These are phyloP conservation scores for Picea mariana DNA, from an alignment of 83 land plant species.

Conservation along the genomic window DNA sequence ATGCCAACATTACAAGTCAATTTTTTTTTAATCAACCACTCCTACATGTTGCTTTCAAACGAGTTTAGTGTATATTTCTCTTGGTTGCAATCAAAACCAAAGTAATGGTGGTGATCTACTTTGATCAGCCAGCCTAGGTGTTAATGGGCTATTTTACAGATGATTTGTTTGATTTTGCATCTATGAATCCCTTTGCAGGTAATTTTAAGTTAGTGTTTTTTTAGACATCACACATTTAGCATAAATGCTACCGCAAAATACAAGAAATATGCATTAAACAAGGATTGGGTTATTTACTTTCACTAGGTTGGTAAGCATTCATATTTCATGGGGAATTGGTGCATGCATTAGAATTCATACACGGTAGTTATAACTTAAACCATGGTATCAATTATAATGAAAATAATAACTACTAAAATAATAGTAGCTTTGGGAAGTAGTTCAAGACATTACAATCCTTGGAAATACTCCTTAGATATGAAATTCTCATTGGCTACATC, in stretches of 20 bases:
- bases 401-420: too few relatives aligned
- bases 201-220: background rate
- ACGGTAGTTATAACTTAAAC: too few relatives aligned
- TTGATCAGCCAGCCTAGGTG: too few relatives aligned
- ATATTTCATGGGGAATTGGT: background rate
- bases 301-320: background rate
- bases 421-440: too few relatives aligned
- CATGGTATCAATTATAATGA: too few relatives aligned
- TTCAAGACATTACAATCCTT: too few relatives aligned
- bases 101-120: too few relatives aligned
- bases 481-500: too few relatives aligned
- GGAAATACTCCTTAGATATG: too few relatives aligned
- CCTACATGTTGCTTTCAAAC: constrained; percentile 29
- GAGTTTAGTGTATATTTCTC: constrained; percentile 51
- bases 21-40: constrained; percentile 9
- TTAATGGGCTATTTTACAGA: too few relatives aligned
- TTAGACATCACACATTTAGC: background rate
- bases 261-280: background rate
- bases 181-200: constrained; percentile 60
- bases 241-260: background rate
- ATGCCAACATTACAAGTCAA: constrained; percentile 31
- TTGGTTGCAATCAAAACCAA: constrained; percentile 36
- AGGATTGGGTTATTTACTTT: background rate
- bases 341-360: too few relatives aligned
- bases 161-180: constrained; percentile 29